Conservation (phyloP, 768 basidiomycete genomes). For the Saitozyma sp. region DNA sequence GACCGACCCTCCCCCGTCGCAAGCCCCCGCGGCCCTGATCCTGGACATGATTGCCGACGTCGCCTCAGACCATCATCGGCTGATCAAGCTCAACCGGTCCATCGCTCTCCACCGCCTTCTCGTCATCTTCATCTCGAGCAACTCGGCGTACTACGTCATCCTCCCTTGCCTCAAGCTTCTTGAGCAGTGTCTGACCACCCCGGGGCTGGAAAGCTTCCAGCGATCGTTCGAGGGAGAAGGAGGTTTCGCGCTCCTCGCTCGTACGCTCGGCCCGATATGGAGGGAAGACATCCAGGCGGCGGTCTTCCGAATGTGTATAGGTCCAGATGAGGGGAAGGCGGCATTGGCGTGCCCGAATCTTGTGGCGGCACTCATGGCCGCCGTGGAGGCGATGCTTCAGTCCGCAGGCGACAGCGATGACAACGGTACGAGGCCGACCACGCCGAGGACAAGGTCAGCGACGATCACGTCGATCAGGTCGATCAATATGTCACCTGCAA, state of each 20-base stretch:
- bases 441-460: slow-evolving; percentile 26
- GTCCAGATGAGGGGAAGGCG: slow-evolving; percentile 39
- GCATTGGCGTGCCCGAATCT: slow-evolving; percentile 50
- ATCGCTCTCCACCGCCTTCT: slow-evolving; percentile 77
- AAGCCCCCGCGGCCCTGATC: slow-evolving; percentile 55
- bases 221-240: slow-evolving; percentile 81
- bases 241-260: slow-evolving; percentile 76
- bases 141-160: slow-evolving; percentile 61
- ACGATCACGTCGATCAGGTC: slow-evolving; percentile 33
- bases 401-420: slow-evolving; percentile 33
- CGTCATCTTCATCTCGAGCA: slow-evolving; percentile 74
- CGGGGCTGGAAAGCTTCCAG: slow-evolving; percentile 68
- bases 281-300: slow-evolving; percentile 65
- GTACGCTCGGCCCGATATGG: slow-evolving; percentile 69
- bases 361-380: slow-evolving; percentile 68
- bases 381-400: slow-evolving; percentile 64
- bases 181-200: slow-evolving; percentile 53
- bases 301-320: slow-evolving; percentile 70
- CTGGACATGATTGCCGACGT: slow-evolving; percentile 66
- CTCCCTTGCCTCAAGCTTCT: slow-evolving; percentile 44
- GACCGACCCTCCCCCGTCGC: slow-evolving; percentile 33
- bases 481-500: slow-evolving; percentile 18
- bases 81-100: slow-evolving; percentile 69
- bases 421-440: slow-evolving; percentile 10
- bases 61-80: slow-evolving; percentile 60